These are phyloP conservation scores for Misopates orontium DNA, from an alignment of 257 asterid genomes.

Conservation along the genomic window DNA sequence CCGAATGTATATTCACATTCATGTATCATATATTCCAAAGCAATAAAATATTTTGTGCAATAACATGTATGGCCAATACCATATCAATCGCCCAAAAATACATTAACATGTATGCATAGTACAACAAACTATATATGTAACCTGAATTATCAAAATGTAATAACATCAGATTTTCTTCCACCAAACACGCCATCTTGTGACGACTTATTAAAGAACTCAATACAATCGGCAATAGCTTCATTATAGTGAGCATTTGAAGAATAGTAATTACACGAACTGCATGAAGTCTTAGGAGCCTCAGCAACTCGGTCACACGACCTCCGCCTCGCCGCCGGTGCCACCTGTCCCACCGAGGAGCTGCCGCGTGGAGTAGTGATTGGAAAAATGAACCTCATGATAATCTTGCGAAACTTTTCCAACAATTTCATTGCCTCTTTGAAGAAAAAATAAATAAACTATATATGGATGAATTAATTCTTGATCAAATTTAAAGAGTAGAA, in stretches of 20 bases:
- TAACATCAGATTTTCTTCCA: constrained; percentile 43
- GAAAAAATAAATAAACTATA: not conserved
- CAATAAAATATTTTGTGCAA: not conserved
- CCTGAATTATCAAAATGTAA: constrained; percentile 23
- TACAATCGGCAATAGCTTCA: constrained; percentile 80
- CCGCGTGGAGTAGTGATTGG: constrained; percentile 28
- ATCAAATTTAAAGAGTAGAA: not conserved
- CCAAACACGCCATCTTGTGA: constrained; percentile 38
- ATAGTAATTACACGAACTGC: constrained; percentile 54
- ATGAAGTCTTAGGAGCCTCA: constrained; percentile 74
- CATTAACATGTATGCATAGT: not conserved
- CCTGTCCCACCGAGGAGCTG: constrained; percentile 22
- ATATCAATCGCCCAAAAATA: not conserved
- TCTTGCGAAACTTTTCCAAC: constrained; percentile 55
- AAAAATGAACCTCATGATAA: constrained; percentile 57
- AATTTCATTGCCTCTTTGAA: constrained; percentile 45
- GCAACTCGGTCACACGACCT: constrained; percentile 48
- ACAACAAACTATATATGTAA: not conserved
- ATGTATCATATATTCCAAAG: not conserved
- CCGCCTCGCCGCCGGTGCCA: constrained; percentile 40
- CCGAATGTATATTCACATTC: not conserved
- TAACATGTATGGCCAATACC: not conserved
- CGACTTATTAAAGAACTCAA: constrained; percentile 72
- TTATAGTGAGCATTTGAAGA: constrained; percentile 55
- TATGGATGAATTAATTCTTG: not conserved